phyloP scores from a whole-genome alignment of 2,329 filamentous ascomycete genomes.

The Hypoxylon sp. region DNA sequence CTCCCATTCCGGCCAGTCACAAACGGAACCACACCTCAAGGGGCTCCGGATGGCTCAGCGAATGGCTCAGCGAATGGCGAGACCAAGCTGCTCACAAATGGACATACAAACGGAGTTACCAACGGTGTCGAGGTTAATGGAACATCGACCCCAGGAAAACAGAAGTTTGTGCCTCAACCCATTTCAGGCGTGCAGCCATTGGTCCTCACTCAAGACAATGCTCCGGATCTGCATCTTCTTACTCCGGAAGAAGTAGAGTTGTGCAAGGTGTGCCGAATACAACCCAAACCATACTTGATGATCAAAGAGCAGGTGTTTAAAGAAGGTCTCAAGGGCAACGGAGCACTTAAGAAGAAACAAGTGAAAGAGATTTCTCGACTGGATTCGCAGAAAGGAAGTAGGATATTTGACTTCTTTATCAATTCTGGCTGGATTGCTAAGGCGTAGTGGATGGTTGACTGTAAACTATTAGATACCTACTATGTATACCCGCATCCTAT shows the following conservation, averaged over 20 bases:
- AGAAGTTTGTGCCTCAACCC: conserved; percentile 68
- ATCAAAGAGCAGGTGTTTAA: conserved; percentile 95
- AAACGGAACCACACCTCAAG: conserved; percentile 48
- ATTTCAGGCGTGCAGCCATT: conserved; percentile 75
- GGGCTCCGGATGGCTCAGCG: conserved; percentile 48
- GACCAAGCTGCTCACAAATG: conserved; percentile 57
- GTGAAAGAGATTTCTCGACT: conserved; percentile 88
- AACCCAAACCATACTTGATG: conserved; percentile 94
- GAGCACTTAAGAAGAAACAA: conserved; percentile 92
- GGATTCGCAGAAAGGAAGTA: conserved; percentile 85
- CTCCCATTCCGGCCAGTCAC: conserved; percentile 72
- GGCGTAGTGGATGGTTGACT: conserved; percentile 63
- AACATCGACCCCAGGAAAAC: conserved; percentile 60
- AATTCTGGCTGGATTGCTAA: conserved; percentile 93
- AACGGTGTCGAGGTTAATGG: conserved; percentile 61
- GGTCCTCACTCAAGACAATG: conserved; percentile 79
- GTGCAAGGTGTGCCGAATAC: conserved; percentile 85
- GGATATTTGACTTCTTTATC: conserved; percentile 95
- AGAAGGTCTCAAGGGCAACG: conserved; percentile 90
- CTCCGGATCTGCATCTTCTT: conserved; percentile 87
- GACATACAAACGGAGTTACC: conserved; percentile 67
- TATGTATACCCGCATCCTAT: too few relatives aligned
- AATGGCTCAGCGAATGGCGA: conserved; percentile 48
- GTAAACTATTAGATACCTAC: too few relatives aligned
- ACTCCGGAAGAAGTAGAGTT: conserved; percentile 87